Conservation (phyloP, 441 rosid species). For the Daphne laureola region DNA sequence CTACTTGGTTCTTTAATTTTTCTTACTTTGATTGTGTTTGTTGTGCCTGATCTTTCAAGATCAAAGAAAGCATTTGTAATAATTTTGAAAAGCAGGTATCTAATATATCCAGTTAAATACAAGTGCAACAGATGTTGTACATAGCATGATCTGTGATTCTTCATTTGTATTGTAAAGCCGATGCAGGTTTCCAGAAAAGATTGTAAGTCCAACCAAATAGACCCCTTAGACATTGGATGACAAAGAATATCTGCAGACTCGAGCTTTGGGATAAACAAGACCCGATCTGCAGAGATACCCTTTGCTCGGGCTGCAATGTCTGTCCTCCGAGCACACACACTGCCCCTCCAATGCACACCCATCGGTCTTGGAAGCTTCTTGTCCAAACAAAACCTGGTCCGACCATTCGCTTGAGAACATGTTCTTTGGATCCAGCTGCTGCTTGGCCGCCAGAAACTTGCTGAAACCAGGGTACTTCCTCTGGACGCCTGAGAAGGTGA, state of each 20-base stretch:
- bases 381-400: constrained; percentile 45
- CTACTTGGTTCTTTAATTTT: background rate
- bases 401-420: constrained; percentile 76
- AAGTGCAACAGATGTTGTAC: too few relatives aligned
- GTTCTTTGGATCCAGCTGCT: constrained; percentile 48
- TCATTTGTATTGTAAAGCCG: too few relatives aligned
- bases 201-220: too few relatives aligned
- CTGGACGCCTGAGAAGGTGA: constrained; percentile 49
- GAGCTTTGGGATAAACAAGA: constrained; percentile 54
- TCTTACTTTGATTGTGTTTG: too few relatives aligned
- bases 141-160: too few relatives aligned
- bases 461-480: constrained; percentile 36
- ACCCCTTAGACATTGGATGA: background rate
- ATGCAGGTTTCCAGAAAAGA: too few relatives aligned
- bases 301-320: constrained; percentile 55
- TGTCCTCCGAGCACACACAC: constrained; percentile 73
- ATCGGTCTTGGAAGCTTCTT: constrained; percentile 29
- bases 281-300: constrained; percentile 66
- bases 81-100: too few relatives aligned
- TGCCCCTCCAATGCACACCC: constrained; percentile 86
- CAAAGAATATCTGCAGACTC: constrained; percentile 53
- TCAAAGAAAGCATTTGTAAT: too few relatives aligned
- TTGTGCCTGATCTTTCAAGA: too few relatives aligned
- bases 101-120: too few relatives aligned
- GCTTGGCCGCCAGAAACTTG: constrained; percentile 50